A percentile compares a stretch with the other conserved stretches of the same genome.
Conservation (phyloP, 225 moss, liverwort and hornwort species). For the Physcomitrellopsis africana region DNA sequence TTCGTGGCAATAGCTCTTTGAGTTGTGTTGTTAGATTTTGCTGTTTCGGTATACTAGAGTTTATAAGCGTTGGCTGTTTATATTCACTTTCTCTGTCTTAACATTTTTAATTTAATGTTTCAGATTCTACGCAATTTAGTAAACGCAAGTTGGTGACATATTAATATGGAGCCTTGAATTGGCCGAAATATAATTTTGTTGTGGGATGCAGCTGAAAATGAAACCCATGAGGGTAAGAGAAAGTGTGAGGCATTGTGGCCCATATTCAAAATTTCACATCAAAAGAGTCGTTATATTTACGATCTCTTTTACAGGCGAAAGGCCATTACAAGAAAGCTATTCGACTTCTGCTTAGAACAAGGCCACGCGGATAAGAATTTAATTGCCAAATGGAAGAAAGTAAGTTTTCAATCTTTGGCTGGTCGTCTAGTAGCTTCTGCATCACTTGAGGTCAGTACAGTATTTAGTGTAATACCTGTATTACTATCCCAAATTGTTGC, state of each 20-base stretch:
- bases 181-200: constrained; percentile 5
- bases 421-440: not conserved
- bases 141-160: not conserved
- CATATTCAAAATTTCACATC: constrained; percentile 96
- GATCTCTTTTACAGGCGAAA: constrained; percentile 95
- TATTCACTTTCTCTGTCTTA: not conserved
- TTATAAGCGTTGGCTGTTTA: constrained; percentile 12
- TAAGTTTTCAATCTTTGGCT: constrained; percentile 25
- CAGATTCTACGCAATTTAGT: not conserved
- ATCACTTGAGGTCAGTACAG: constrained; percentile 3
- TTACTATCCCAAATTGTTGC: not conserved
- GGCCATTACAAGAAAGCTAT: constrained; percentile 90
- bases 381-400: constrained; percentile 99
- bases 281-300: constrained; percentile 95
- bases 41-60: not conserved
- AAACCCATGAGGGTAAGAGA: constrained; percentile 99
- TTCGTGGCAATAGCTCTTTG: not conserved
- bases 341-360: constrained; percentile 96
- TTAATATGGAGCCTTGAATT: not conserved
- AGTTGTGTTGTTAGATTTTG: not conserved
- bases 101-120: not conserved
- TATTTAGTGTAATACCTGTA: not conserved
- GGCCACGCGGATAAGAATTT: constrained; percentile 95
- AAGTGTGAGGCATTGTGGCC: constrained; percentile 99
- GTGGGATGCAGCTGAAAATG: constrained; percentile 86